Evolutionary conservation across 164 flowering plant species (phyloP).

Genomic region (Pachysandra terminalis): DNA sequence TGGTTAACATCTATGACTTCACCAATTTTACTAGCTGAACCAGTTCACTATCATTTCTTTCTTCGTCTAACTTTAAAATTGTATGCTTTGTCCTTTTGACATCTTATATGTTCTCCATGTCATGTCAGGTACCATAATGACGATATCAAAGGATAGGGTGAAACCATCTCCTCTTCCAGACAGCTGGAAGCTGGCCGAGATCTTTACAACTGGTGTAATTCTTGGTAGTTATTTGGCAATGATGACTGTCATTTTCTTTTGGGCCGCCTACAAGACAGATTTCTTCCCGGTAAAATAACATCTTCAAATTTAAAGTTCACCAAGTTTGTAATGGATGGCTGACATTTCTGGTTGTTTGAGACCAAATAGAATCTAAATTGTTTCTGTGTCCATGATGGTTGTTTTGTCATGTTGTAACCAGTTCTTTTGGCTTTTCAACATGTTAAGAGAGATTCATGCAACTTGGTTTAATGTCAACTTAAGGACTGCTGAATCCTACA

Average conservation of each 20-base stretch:
- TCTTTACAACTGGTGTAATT: constrained; percentile 73
- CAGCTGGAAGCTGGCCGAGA: constrained; percentile 85
- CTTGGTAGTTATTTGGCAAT: constrained; percentile 82
- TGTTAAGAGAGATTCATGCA: no score
- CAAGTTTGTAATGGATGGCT: neutral
- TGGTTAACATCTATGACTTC: neutral
- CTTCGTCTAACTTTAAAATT: neutral
- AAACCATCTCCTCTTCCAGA: constrained; percentile 86
- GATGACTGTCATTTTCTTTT: constrained; percentile 87
- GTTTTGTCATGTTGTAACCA: neutral
- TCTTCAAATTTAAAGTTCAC: neutral
- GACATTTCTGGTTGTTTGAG: no score
- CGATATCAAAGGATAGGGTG: constrained; percentile 83
- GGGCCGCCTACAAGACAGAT: constrained; percentile 76
- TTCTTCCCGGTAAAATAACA: constrained; percentile 60
- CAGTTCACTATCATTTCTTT: neutral
- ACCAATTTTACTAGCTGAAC: neutral
- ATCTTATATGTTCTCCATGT: neutral
- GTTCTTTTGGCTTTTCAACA: no score
- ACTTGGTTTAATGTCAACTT: no score
- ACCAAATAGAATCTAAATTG: no score
- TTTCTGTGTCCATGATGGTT: neutral
- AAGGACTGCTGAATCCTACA: neutral
- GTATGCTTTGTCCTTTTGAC: neutral
- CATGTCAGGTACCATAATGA: constrained; percentile 78